Conservation (phyloP, 371 early-diverging fungal species). For the Apophysomyces elegans region DNA sequence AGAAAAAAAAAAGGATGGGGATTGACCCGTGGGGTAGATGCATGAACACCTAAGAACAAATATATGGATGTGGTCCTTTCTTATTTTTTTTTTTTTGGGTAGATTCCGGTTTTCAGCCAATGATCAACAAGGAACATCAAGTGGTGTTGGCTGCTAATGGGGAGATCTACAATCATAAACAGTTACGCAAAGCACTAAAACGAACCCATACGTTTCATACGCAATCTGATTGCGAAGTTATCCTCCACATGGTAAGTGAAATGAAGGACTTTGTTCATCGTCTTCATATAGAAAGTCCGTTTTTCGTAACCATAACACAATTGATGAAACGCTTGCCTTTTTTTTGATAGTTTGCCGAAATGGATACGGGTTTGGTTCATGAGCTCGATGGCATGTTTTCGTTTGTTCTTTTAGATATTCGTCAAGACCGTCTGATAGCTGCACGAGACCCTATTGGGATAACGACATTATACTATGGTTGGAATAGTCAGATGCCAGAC, state of each 20-base stretch:
- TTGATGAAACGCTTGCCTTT: neutral
- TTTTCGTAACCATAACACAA: no score
- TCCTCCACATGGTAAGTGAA: slow-evolving; percentile 83
- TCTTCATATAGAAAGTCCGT: no score
- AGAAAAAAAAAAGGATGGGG: neutral
- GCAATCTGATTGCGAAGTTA: slow-evolving; percentile 96
- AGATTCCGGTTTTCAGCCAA: slow-evolving; percentile 95
- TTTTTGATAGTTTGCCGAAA: slow-evolving; percentile 78
- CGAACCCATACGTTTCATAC: slow-evolving; percentile 80
- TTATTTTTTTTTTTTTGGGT: slow-evolving; percentile 1
- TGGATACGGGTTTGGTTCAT: slow-evolving; percentile 77
- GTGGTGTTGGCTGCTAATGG: slow-evolving; percentile 92
- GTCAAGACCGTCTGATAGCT: slow-evolving; percentile 81
- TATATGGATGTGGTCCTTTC: no score
- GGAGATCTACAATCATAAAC: slow-evolving; percentile 97
- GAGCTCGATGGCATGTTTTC: slow-evolving; percentile 96
- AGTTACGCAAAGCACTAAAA: slow-evolving; percentile 78
- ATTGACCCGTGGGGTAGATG: neutral
- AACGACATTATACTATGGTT: slow-evolving; percentile 96
- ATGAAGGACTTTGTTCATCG: no score
- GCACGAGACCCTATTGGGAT: slow-evolving; percentile 98
- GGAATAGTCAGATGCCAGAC: slow-evolving; percentile 78
- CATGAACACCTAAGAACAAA: no score
- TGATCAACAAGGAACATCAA: slow-evolving; percentile 85
- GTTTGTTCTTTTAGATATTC: slow-evolving; percentile 89